Evolutionary conservation across 768 basidiomycete species (phyloP).

Genomic region (Rubroboletus pulcherrimus): DNA sequence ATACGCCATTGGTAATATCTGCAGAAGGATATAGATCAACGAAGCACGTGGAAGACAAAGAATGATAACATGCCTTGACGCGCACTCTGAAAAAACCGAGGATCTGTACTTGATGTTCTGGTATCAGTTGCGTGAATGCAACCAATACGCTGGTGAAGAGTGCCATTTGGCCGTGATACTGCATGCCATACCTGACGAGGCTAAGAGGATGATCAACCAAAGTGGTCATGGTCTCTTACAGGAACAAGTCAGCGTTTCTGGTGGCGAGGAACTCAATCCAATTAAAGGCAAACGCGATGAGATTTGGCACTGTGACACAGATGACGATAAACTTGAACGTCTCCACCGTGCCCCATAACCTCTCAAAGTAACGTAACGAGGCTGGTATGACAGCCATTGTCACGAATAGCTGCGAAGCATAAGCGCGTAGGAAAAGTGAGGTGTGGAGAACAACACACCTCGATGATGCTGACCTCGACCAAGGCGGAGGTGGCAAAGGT

Average conservation of each 20-base stretch:
- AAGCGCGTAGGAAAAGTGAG: slow-evolving; percentile 1
- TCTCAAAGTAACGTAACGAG: slow-evolving; percentile 85
- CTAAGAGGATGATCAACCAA: slow-evolving; percentile 10
- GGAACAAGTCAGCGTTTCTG: slow-evolving; percentile 67
- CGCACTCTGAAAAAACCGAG: slow-evolving; percentile 79
- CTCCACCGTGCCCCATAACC: slow-evolving; percentile 90
- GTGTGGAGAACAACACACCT: slow-evolving; percentile 51
- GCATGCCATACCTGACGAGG: slow-evolving; percentile 69
- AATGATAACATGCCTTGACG: slow-evolving; percentile 67
- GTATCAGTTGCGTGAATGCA: slow-evolving; percentile 96
- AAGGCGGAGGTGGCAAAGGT: slow-evolving; percentile 85
- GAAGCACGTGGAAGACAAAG: not conserved
- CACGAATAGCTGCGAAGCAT: slow-evolving; percentile 57
- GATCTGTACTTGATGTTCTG: slow-evolving; percentile 95
- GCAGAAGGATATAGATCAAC: slow-evolving; percentile 9
- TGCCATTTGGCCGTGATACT: slow-evolving; percentile 91
- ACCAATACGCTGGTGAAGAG: slow-evolving; percentile 87
- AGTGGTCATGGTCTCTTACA: slow-evolving; percentile 49
- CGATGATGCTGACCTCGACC: slow-evolving; percentile 78
- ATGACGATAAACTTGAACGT: slow-evolving; percentile 81
- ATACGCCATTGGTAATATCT: slow-evolving; percentile 94
- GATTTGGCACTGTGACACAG: slow-evolving; percentile 75
- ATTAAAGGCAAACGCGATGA: slow-evolving; percentile 84
- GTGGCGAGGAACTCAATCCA: slow-evolving; percentile 80
- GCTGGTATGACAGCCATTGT: slow-evolving; percentile 77